Evolutionary conservation across 495 filamentous ascomycete species (phyloP), one percentile per base, ranked within the genome.

Genomic region (Annulohypoxylon stygium): DNA sequence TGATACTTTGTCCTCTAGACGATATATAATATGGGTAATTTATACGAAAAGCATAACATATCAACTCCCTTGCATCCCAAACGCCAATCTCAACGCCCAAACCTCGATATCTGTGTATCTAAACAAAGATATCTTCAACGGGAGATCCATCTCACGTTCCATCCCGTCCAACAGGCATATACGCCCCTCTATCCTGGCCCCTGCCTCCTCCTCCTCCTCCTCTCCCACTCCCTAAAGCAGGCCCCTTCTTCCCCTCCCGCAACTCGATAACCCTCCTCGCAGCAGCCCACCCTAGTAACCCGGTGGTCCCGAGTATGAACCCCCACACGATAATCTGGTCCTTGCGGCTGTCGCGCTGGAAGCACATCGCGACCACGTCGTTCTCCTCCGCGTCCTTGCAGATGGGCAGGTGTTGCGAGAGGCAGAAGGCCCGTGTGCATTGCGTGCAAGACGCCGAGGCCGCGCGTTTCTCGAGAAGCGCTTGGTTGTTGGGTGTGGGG

Each of bases 391-490:
- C 92, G 48, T 86, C 89, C 75, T 94, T 92, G 82, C 96, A 98
- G 65, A 93, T 94, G 10, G 94, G 93, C 30, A 97, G 83, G 69
- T 92, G 89, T 65, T 97, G 94, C 57, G 87, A 85, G 18, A 97
- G 84, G 79, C 96, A 99, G 82, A 97, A 98, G 76, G 91, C 90
- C 70, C 93, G 91, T 77, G 93, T 98, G 83, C 96, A 99, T 76
- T 96, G 92, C 47, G 87, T 89, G 82, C 96, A 99, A 12, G 81
- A 79, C 36, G 76, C 58, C 16, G 80, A 76, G 33, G 81, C 73
- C 60, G 77, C 69, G 75, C 81, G 77, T 33, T 68, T 25, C 47
- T 75, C 34, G 54, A 70, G 43, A 14, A 54, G 50, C 10, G 50
- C 50, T 54, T 54, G 23, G 3, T 30, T 30, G 30, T 30, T 30